Base-by-base conservation (phyloP, 148 eudicot genomes). In the Nyssa sinensis region DNA sequence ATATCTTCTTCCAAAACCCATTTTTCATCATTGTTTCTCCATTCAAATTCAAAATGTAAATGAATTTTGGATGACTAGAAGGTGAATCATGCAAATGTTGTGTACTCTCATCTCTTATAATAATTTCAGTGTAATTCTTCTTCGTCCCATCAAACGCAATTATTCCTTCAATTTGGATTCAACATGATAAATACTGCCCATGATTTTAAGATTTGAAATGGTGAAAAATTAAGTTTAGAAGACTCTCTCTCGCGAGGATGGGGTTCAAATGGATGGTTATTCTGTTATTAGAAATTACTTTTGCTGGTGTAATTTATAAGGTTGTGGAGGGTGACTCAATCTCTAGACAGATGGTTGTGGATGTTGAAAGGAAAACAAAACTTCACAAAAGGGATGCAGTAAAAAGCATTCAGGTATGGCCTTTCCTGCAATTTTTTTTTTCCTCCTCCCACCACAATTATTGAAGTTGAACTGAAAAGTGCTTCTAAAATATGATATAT, bases 391-490 rank as follows among this genome's bases (percentile, higher is more conserved):
- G 62, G 39, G 77, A 73, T 62, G 76, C 83, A 75, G 71, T 80
- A 35, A 82, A 74, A 77, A 86, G 79, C 86, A 86, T 88, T 70
- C 75, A 60, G 77, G 91, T 84, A 84, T 27, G 64, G 49, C 28
- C 16, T 53, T 17, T 35, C 24, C 2, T 53, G 6, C 35, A 19
- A 24, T 57, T 34, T 62, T 44, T 47, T 4, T 17, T 39, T 21
- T 17, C 59, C 39, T 39, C 21, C 24, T 27, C 24, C 29, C 17
- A 2, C 35, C 24, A 2, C 33, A 8, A n/a, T n/a, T n/a, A n/a
- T n/a, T n/a, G n/a, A n/a, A n/a, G n/a, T n/a, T n/a, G n/a, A 14
- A 24, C n/a, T 69, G 3, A 24, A 11, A 21, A 24, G 17, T 3
- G 23, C 51, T 62, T 41, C 10, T 60, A 8, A 24, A 14, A 21